Evolutionary conservation across 2,329 filamentous ascomycete genomes (phyloP), one percentile per base, ranked within the genome.

Genomic region (Mycogone perniciosa): DNA sequence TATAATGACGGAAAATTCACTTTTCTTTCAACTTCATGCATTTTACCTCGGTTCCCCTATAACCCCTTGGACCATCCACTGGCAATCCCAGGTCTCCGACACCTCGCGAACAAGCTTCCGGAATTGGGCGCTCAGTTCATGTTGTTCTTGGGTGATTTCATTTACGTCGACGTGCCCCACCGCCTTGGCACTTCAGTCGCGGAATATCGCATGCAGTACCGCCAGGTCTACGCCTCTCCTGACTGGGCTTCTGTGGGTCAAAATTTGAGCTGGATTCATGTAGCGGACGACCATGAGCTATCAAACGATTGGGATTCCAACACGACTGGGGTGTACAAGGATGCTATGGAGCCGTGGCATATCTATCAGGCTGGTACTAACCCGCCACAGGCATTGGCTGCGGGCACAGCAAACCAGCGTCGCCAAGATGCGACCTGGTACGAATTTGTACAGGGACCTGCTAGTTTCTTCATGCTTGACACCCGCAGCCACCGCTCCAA

Each of bases 191-290:
- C 78, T 38, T 77, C 81, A 0, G 72, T 77, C 1, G 83, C 88
- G 48, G 83, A 90, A 61, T 99, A 96, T 66, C 82, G 91, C 45
- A 82, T 89, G 63, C 90, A 96, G 64, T 99, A 99, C 64, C 85
- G 92, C 20, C 89, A 95, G 60, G 85, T 96, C n/a, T 99, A 99
- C 63, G 86, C 89, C 0, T 96, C 91, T 2, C 92, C 92, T 0
- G 92, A 96, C 57, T 99, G 93, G 93, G 75, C 80, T 1, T 73
- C 82, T 0, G 83, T 88, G 8, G 82, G 82, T 1, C 77, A 86
- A 58, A 84, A 89, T 50, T 74, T 97, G n/a, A 95, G 91, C 60
- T 99, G 93, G 93, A 89, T 97, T 41, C 93, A 99, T 63, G 91
- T 95, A 2, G 80, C 96, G 6, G 93, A 99, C 63, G 93, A 99